Evolutionary conservation across 805 yeast genomes (phyloP), one percentile per base, ranked within the genome.

Genomic region (Candida yuanshanica): DNA sequence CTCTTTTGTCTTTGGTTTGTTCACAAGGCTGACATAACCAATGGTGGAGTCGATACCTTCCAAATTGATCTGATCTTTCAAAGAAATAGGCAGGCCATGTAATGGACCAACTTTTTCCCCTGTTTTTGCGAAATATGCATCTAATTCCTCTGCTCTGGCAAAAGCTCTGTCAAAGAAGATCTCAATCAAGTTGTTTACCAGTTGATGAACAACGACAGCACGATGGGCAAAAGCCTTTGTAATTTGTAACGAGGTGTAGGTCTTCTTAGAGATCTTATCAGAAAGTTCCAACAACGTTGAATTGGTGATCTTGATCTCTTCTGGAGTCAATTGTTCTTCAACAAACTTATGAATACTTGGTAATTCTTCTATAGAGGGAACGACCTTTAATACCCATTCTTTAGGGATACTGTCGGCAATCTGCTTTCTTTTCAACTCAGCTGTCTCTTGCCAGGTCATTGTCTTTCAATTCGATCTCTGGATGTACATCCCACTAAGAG

Each of bases 71-170:
- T 80, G 86, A 53, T 81, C 88, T 52, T 81, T 81, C 33, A 81
- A 59, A 0, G 86, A 80, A 23, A 81, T 61, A 13, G 87, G 88
- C 22, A 81, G 59, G 24, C 88, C 88, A 50, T 81, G 88, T 41
- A 81, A 62, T 13, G 85, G 82, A 33, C 88, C 88, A 29, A 72
- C 58, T 1, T 79, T 65, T 46, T 71, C 62, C 16, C 75, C 77
- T 40, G 72, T 64, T 32, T 66, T 65, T 12, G 58, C 59, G 37
- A 65, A 58, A 49, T 69, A 68, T 1, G 74, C 77, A 63, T 81
- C 86, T 50, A 78, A 64, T 51, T 70, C 75, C 50, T 70, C 50
- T 7, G 84, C 83, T 45, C 75, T 64, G 29, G 55, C 52, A 31
- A 76, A 53, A n/a, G 82, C 90, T 44, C 79, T 84, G 35, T 75